Evolutionary conservation across 2,329 filamentous ascomycete species (phyloP).

Genomic region (Xylariaceae sp.): DNA sequence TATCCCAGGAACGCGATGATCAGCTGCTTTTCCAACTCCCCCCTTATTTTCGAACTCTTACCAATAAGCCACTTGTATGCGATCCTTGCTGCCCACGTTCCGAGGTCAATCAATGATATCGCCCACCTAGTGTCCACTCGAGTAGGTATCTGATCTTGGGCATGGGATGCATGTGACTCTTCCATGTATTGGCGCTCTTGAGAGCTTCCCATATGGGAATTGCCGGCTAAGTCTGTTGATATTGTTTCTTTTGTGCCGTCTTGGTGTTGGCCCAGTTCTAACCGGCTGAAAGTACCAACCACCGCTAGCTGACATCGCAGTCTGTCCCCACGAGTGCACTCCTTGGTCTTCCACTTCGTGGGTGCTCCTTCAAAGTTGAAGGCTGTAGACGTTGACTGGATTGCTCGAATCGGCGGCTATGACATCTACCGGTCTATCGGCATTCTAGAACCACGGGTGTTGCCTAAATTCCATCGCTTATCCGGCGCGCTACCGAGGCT

Average conservation of each 20-base stretch:
- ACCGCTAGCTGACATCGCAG: neutral
- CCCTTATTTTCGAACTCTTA: neutral
- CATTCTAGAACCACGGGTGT: conserved; percentile 7
- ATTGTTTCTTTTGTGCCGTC: neutral
- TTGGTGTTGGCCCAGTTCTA: neutral
- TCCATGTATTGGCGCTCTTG: conserved; percentile 1
- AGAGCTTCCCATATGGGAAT: conserved; percentile 12
- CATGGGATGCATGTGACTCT: conserved; percentile 6
- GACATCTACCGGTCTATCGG: conserved; percentile 8
- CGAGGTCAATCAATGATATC: neutral
- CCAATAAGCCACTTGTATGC: neutral
- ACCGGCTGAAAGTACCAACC: neutral
- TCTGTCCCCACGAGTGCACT: neutral
- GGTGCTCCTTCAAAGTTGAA: neutral
- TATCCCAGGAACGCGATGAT: neutral
- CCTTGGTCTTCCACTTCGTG: neutral
- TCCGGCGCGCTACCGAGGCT: conserved; percentile 12
- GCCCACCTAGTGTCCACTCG: neutral
- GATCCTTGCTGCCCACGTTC: neutral
- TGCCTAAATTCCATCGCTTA: conserved; percentile 1
- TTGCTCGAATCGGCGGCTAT: neutral
- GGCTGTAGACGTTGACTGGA: neutral
- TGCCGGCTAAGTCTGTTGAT: neutral
- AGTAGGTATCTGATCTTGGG: neutral
- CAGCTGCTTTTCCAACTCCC: neutral